Conservation (phyloP, 2,329 filamentous ascomycete species). For the Chrysoporthe deuterocubensis region DNA sequence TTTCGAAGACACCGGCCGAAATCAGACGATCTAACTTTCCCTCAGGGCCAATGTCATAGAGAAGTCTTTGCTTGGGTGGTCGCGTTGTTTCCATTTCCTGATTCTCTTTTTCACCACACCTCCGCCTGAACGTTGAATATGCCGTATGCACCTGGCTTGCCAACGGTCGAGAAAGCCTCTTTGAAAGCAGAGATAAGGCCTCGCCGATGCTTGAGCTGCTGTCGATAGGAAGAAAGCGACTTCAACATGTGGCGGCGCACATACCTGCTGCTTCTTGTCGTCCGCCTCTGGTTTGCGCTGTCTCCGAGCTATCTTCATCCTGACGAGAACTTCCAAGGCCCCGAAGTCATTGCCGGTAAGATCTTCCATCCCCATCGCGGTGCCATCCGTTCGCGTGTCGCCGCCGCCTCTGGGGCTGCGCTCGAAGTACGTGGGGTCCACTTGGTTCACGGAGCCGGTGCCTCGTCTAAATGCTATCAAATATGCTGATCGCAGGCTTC, state of each 20-base stretch:
- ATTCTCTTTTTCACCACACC: not conserved
- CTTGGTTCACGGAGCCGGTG: not conserved
- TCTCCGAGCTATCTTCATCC: slow-evolving; percentile 96
- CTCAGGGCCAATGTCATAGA: not conserved
- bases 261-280: slow-evolving; percentile 81
- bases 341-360: slow-evolving; percentile 94
- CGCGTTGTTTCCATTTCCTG: not conserved
- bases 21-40: slow-evolving; percentile 19
- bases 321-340: slow-evolving; percentile 98
- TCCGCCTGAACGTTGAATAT: slow-evolving; percentile 19
- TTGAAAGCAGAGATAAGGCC: slow-evolving; percentile 26
- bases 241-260: slow-evolving; percentile 84
- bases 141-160: slow-evolving; percentile 27
- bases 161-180: slow-evolving; percentile 28
- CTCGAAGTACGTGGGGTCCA: not conserved
- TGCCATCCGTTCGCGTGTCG: not conserved
- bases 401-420: not conserved
- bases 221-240: slow-evolving; percentile 29
- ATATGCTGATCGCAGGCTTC: slow-evolving; percentile 16
- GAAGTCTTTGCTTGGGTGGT: not conserved
- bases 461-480: not conserved
- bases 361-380: not conserved
- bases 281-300: slow-evolving; percentile 92
- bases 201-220: slow-evolving; percentile 33
- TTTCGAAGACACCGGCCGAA: slow-evolving; percentile 20